These are phyloP conservation scores for Apiospora sp. DNA, from an alignment of 2,329 filamentous ascomycete genomes.

Conservation along the genomic window DNA sequence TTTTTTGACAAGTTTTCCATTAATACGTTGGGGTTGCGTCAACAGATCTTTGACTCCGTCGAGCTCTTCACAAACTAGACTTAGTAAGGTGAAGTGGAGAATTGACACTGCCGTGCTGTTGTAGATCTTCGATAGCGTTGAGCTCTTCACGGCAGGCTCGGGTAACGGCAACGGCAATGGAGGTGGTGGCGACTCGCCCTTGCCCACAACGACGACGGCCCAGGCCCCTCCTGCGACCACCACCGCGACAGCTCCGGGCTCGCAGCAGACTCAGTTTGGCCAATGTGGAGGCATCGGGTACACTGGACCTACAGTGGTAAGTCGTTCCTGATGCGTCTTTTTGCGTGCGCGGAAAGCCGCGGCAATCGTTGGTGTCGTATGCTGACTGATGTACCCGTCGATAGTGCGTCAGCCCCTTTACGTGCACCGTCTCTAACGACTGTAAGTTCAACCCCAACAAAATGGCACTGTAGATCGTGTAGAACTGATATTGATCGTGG, in stretches of 20 bases:
- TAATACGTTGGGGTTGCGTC: not conserved
- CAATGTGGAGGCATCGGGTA: constrained; percentile 25
- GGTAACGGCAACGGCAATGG: constrained; percentile 9
- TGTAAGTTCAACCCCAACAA: constrained; percentile 8
- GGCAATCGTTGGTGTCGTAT: not conserved
- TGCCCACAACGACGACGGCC: constrained; percentile 14
- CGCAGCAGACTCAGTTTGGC: constrained; percentile 18
- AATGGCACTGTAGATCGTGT: no score
- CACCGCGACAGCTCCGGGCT: constrained; percentile 16
- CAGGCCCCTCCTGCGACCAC: constrained; percentile 6
- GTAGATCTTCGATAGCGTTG: constrained; percentile 21
- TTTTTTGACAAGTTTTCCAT: not conserved
- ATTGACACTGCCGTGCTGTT: not conserved
- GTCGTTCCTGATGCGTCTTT: not conserved
- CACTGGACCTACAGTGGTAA: constrained; percentile 22
- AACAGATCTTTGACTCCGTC: constrained; percentile 44
- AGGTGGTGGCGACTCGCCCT: not conserved
- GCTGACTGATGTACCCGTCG: not conserved
- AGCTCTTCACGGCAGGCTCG: not conserved
- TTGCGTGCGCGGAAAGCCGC: no score
- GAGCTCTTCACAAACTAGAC: constrained; percentile 40
- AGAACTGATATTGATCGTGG: not conserved
- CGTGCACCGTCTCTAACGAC: constrained; percentile 25
- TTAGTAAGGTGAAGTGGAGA: not conserved
- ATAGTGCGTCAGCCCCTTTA: constrained; percentile 25